Conservation (phyloP, 768 basidiomycete genomes). For the Termitomyces eurrhizus region DNA sequence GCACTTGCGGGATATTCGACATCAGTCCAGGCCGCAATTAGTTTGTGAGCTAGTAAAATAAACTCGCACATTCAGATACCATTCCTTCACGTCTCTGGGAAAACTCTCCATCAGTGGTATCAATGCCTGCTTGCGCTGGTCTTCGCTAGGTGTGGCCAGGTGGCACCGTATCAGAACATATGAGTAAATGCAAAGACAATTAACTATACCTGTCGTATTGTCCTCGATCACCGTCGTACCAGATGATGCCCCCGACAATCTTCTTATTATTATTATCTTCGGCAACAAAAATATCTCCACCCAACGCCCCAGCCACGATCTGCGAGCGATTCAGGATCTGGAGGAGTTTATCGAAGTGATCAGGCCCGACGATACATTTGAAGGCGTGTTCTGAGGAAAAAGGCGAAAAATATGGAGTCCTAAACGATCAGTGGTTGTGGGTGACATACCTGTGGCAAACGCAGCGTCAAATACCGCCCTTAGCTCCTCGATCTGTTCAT, state of each 20-base stretch:
- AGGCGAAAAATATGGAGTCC: background rate
- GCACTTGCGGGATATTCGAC: background rate
- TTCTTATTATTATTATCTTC: slow-evolving; percentile 2
- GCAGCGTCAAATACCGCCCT: slow-evolving; percentile 5
- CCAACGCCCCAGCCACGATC: background rate
- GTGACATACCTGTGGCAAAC: slow-evolving; percentile 3
- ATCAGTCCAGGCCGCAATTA: background rate
- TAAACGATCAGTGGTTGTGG: background rate
- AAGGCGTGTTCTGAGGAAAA: slow-evolving; percentile 1
- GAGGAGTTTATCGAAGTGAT: background rate
- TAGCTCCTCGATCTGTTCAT: slow-evolving; percentile 6
- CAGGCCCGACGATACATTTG: slow-evolving; percentile 4
- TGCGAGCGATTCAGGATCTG: slow-evolving; percentile 7
- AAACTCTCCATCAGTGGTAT: slow-evolving; percentile 1
- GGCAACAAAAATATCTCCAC: slow-evolving; percentile 9
- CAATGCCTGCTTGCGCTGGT: slow-evolving; percentile 9
- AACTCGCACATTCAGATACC: slow-evolving; percentile 7
- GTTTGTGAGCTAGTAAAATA: background rate
- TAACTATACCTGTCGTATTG: slow-evolving; percentile 6
- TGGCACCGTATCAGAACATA: background rate
- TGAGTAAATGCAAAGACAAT: background rate
- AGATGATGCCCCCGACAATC: slow-evolving; percentile 10
- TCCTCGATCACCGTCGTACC: slow-evolving; percentile 5
- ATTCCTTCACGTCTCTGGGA: slow-evolving; percentile 2
- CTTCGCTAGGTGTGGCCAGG: background rate